Evolutionary conservation across 805 yeast genomes (phyloP), one percentile per base, ranked within the genome.

Genomic region (Scheffersomyces spartinae): DNA sequence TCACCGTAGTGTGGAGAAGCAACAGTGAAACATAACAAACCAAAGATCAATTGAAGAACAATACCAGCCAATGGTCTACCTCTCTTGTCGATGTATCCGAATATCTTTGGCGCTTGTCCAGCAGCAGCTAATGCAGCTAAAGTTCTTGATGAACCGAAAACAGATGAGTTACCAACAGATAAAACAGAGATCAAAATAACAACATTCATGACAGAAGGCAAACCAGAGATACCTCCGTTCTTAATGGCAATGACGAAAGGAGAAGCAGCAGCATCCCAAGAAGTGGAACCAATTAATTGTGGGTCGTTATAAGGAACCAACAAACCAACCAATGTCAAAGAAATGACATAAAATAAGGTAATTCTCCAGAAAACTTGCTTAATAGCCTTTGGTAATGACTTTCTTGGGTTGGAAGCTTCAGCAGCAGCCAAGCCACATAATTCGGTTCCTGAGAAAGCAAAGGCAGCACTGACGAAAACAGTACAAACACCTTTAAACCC

Each of bases 371-470:
- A 62, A 18, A 74, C 76, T 39, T 73, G 79, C 43, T 72, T 73
- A 21, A 73, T 69, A 20, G 81, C 79, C 33, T 61, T 55, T 26
- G 80, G 80, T 27, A 75, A 63, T 6, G 77, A 54, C 44, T 61
- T 69, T 51, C 72, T 67, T 26, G 73, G 72, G 47, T 73, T 71
- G 19, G 56, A 59, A 29, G 76, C 70, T 52, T 75, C 83, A 26
- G 78, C 77, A 27, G 78, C 75, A 25, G 77, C 74, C 31, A 75
- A 57, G 33, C 76, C 81, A 42, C 64, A 63, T 33, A 74, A 53
- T 48, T 75, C 83, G 15, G 75, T 69, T 42, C 83, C 81, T 32
- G 75, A 74, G 36, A 71, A 72, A 1, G 80, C 67, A 54, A 74
- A 63, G 0, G 86, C 83, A 31, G 76, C 74, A 19, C 76, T 70